Base-by-base conservation (phyloP, 1,139 yeast genomes). In the Nakaseomyces nivariensis region DNA sequence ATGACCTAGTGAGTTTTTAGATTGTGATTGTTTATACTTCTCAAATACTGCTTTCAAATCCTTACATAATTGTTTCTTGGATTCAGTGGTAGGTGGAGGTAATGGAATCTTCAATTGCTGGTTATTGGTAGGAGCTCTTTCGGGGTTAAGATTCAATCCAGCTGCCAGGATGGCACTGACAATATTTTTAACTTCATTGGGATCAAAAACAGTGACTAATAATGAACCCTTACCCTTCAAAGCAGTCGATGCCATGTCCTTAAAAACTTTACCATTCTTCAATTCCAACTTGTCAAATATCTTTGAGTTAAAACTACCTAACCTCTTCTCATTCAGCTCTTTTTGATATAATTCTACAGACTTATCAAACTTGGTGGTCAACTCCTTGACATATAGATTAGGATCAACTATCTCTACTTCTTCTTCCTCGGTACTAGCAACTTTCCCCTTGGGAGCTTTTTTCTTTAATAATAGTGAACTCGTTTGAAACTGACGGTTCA, bases 201-300 rank as follows among this genome's bases (percentile, higher is more conserved):
- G 94, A 59, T 89, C 96, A 66, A 83, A 90, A 1, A 89, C 92
- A 0, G 95, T 88, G 32, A 90, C 76, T 45, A 79, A 70, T 48
- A 85, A 72, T 52, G 80, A 74, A 59, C 87, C 75, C 51, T 78
- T 76, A 9, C 92, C 92, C 59, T 87, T 85, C 48, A 82, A 61
- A 0, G 87, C 75, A 6, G 95, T 81, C 54, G 86, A 85, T 0
- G 97, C 96, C 33, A 89, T 67, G 7, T 80, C 73, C 4, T 77
- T 75, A 61, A 83, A 84, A 6, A 73, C 74, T 5, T 67, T 63
- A n/a, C 68, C 64, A 50, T 70, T 69, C 37, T 73, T 73, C 9
- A 89, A 76, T 44, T 66, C 67, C 53, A 88, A 67, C 13, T 74
- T 67, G 64, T 85, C 85, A 59, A 88, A 85, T 27, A 84, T 75